phyloP scores from a whole-genome alignment of 2,329 filamentous ascomycete genomes.

The Dendryphion nanum region DNA sequence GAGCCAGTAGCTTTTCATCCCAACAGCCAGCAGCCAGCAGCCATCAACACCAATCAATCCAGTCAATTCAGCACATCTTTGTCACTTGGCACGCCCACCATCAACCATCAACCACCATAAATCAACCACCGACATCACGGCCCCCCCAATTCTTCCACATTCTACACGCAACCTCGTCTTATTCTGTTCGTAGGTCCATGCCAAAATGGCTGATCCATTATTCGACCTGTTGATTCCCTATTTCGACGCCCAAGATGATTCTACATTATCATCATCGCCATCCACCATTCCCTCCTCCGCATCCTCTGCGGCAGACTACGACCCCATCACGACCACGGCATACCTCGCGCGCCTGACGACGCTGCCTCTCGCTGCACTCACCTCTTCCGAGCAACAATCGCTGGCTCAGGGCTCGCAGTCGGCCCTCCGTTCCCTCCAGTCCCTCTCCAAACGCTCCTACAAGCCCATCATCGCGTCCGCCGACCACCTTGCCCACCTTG shows the following conservation, averaged over 20 bases:
- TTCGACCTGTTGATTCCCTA: conserved; percentile 71
- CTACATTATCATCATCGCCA: conserved; percentile 37
- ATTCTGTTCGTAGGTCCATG: not conserved
- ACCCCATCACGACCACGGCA: too few species aligned
- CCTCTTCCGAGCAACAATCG: conserved; percentile 71
- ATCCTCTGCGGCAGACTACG: conserved; percentile 51
- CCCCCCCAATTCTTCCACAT: not conserved
- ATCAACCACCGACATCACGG: not conserved
- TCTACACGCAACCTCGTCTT: not conserved
- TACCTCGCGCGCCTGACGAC: conserved; percentile 80
- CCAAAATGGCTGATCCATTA: conserved; percentile 62
- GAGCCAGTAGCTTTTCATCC: too few species aligned
- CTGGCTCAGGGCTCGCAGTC: conserved; percentile 81
- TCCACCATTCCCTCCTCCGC: conserved; percentile 40
- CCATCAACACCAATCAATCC: too few species aligned
- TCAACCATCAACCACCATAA: too few species aligned
- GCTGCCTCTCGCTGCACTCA: conserved; percentile 70
- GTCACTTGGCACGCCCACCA: too few species aligned
- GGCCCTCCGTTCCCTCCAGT: conserved; percentile 77
- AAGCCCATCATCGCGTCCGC: conserved; percentile 80
- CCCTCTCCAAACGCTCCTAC: conserved; percentile 85
- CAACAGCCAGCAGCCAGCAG: too few species aligned
- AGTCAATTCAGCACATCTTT: too few species aligned
- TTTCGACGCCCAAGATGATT: conserved; percentile 46
- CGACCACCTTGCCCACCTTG: conserved; percentile 71